Conservation (phyloP, 2,329 filamentous ascomycete genomes). For the Diaporthe aspalathi region DNA sequence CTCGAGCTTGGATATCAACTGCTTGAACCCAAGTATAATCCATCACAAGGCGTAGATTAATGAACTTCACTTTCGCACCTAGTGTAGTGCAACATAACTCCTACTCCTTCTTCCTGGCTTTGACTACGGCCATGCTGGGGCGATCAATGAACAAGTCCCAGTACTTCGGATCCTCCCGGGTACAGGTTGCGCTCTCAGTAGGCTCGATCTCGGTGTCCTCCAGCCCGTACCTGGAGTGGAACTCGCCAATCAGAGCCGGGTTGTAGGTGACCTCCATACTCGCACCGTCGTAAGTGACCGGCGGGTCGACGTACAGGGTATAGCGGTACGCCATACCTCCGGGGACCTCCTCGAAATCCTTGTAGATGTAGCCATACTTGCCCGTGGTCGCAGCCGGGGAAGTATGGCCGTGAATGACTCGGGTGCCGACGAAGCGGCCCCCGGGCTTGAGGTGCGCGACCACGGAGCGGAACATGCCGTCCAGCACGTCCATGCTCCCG, state of each 20-base stretch:
- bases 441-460: slow-evolving; percentile 40
- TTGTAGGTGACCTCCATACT: slow-evolving; percentile 37
- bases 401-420: slow-evolving; percentile 32
- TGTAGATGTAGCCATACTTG: slow-evolving; percentile 33
- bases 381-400: slow-evolving; percentile 14
- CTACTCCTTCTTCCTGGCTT: slow-evolving; percentile 29
- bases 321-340: slow-evolving; percentile 35
- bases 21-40: no score
- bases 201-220: slow-evolving; percentile 33
- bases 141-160: slow-evolving; percentile 32
- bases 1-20: no score
- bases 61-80: no score
- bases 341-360: slow-evolving; percentile 35
- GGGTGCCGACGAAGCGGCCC: slow-evolving; percentile 41
- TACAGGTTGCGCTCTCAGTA: slow-evolving; percentile 9
- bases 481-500: slow-evolving; percentile 33
- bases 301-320: slow-evolving; percentile 22
- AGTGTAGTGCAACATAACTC: background rate
- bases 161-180: slow-evolving; percentile 23
- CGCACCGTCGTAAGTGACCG: slow-evolving; percentile 30
- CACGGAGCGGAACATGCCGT: slow-evolving; percentile 42
- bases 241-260: slow-evolving; percentile 26
- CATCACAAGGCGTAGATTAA: no score
- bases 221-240: slow-evolving; percentile 30
- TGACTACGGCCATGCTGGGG: slow-evolving; percentile 32